Base-by-base conservation (phyloP, 345 rosid species). In the Linum trigynum region DNA sequence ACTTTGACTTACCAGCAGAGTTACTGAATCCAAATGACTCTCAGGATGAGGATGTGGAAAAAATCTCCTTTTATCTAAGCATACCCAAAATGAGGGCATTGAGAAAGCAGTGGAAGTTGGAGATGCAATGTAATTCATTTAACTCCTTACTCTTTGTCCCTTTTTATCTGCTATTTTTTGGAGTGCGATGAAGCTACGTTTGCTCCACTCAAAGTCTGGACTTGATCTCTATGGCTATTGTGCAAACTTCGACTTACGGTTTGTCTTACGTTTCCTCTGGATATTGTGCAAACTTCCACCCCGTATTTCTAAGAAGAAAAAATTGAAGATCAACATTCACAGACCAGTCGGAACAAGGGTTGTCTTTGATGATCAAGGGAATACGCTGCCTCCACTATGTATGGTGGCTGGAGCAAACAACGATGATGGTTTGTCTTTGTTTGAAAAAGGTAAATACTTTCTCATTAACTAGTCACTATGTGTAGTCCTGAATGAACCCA, bases 341-440 rank as follows among this genome's bases (percentile, higher is more conserved):
- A 88, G 94, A 68, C 97, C 96, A 40, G 74, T 67, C 16, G 99
- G 99, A 65, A 69, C 88, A n/a, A 79, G 92, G 72, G 82, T 83
- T 61, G 88, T 86, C 75, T 88, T 88, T 51, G 96, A 94, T 59
- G 97, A 94, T 64, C 86, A 86, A 70, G 96, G 97, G 69, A 86
- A 88, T 45, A 62, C 95, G 4, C 78, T 80, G 62, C 84, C 92
- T 65, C 97, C 99, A 9, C 82, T 90, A 48, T 94, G 97, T 59
- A 78, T 76, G 73, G 61, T 92, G 67, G 98, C 91, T 66, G 89
- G 78, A 56, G 59, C 76, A 45, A 81, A 61, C 36, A 74, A 53
- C 61, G 77, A 63, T 23, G 81, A 85, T 60, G 61, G 5, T 55
- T 55, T 61, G 5, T 61, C 80, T 65, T 69, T 67, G 35, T 86